These are phyloP conservation scores for Lichtheimia ornata DNA, from an alignment of 371 early-diverging fungal genomes.

Conservation along the genomic window DNA sequence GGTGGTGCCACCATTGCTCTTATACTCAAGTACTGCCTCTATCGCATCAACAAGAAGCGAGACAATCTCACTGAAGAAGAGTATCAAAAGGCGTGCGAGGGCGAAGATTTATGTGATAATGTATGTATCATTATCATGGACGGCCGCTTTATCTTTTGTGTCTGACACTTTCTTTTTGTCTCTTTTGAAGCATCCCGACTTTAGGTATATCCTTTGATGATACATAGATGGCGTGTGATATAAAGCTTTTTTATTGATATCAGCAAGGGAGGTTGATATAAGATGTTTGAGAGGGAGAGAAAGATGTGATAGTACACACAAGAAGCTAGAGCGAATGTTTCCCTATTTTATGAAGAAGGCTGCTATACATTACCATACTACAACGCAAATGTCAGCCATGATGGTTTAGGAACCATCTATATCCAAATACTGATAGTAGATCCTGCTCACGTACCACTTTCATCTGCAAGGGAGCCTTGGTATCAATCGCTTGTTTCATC, in stretches of 20 bases:
- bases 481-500: slow-evolving; percentile 26
- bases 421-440: slow-evolving; percentile 20
- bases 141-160: not conserved
- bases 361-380: too few species aligned
- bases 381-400: too few species aligned
- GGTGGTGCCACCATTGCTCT: slow-evolving; percentile 37
- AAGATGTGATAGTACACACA: too few species aligned
- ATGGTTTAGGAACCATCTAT: too few species aligned
- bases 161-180: not conserved
- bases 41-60: slow-evolving; percentile 53
- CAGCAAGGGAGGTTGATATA: too few species aligned
- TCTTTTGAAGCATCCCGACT: slow-evolving; percentile 48
- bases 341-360: too few species aligned
- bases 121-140: slow-evolving; percentile 9
- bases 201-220: slow-evolving; percentile 37
- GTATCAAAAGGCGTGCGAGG: slow-evolving; percentile 39
- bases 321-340: too few species aligned
- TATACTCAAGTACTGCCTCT: slow-evolving; percentile 41
- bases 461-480: slow-evolving; percentile 23
- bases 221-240: too few species aligned
- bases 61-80: slow-evolving; percentile 56
- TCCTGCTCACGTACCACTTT: slow-evolving; percentile 31
- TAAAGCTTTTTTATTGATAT: too few species aligned
- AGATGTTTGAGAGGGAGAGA: too few species aligned
- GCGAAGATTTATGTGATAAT: slow-evolving; percentile 53